Evolutionary conservation across 306 rosid genomes (phyloP).

Genomic region (Vicia sativa): DNA sequence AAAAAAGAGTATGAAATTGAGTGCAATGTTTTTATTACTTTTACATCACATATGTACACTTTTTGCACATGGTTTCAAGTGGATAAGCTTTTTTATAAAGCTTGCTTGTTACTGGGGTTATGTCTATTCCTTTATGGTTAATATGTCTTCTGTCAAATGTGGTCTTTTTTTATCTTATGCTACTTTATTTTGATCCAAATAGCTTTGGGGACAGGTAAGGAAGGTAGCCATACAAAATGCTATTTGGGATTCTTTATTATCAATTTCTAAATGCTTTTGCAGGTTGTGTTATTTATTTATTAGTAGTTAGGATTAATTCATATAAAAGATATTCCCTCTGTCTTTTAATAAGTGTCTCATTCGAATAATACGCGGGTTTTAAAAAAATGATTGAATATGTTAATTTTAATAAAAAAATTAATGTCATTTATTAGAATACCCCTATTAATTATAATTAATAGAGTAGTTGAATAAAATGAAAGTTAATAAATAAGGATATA

Average conservation of each 20-base stretch:
- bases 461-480: no score
- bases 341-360: no score
- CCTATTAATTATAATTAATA: no score
- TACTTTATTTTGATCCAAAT: slow-evolving; percentile 41
- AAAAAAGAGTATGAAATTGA: slow-evolving; percentile 46
- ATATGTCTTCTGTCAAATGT: slow-evolving; percentile 35
- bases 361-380: no score
- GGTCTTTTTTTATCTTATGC: neutral
- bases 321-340: no score
- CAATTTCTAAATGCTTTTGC: slow-evolving; percentile 25
- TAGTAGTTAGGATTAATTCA: slow-evolving; percentile 24
- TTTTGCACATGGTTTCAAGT: slow-evolving; percentile 77
- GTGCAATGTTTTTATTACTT: slow-evolving; percentile 57
- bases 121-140: slow-evolving; percentile 61
- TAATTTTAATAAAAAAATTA: no score
- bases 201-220: slow-evolving; percentile 40
- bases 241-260: slow-evolving; percentile 35
- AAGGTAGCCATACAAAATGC: slow-evolving; percentile 25
- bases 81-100: slow-evolving; percentile 62
- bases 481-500: no score
- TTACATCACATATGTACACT: slow-evolving; percentile 43
- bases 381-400: no score
- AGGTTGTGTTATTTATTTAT: slow-evolving; percentile 2
- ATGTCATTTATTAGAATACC: no score
- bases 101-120: slow-evolving; percentile 67